phyloP scores from a whole-genome alignment of 2,329 filamentous ascomycete species.

The Ampelomyces quisqualis region DNA sequence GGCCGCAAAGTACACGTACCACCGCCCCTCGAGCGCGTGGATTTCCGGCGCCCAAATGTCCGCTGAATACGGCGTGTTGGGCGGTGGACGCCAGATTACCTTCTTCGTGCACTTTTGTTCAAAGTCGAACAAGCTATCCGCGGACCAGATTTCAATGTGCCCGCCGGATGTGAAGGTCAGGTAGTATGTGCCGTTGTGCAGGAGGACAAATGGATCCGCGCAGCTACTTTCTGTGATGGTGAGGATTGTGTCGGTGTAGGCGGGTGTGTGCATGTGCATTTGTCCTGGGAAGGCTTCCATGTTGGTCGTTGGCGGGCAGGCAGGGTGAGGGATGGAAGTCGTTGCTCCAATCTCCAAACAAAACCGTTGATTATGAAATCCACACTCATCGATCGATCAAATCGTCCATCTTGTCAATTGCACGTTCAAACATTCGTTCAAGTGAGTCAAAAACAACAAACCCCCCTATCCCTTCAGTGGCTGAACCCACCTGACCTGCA shows the following conservation, averaged over 20 bases:
- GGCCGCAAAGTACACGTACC: conserved; percentile 57
- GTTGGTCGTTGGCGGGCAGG: too few species aligned
- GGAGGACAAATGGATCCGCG: conserved; percentile 50
- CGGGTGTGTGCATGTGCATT: conserved; percentile 23
- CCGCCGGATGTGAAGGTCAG: conserved; percentile 51
- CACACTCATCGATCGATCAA: too few species aligned
- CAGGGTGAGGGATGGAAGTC: too few species aligned
- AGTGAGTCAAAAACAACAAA: too few species aligned
- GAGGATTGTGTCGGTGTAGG: conserved; percentile 45
- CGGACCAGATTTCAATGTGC: conserved; percentile 49
- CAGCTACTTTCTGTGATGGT: conserved; percentile 46
- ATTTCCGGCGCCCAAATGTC: conserved; percentile 60
- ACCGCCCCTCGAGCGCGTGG: conserved; percentile 52
- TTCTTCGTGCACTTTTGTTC: conserved; percentile 42
- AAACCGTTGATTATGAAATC: too few species aligned
- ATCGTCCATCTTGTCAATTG: too few species aligned
- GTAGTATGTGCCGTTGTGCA: conserved; percentile 48
- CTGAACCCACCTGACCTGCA: conserved; percentile 6
- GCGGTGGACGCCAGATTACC: conserved; percentile 48
- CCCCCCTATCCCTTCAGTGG: too few species aligned
- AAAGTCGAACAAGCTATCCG: conserved; percentile 44
- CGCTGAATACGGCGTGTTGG: conserved; percentile 46
- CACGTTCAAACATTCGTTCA: too few species aligned
- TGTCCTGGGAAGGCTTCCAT: conserved; percentile 20
- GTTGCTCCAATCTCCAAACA: too few species aligned